Evolutionary conservation across 139 green algal species (phyloP).

Genomic region (Astrephomene gubernaculifera): DNA sequence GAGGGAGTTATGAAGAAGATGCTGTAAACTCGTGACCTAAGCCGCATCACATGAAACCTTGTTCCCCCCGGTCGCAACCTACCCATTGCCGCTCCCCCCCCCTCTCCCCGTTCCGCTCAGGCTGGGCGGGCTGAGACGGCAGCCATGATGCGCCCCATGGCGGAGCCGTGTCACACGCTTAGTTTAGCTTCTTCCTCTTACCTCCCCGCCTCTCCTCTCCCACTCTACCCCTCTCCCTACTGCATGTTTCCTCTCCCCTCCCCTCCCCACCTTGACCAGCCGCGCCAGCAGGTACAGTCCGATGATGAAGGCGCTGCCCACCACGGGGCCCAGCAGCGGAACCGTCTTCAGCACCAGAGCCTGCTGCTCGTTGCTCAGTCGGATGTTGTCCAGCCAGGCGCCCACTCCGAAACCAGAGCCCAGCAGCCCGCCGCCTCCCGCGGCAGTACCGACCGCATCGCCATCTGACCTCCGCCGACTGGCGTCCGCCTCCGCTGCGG

Average conservation of each 20-base stretch:
- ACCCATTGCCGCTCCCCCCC: neutral
- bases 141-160: too few species aligned
- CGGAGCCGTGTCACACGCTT: too few species aligned
- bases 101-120: neutral
- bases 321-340: constrained; percentile 66
- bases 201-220: neutral
- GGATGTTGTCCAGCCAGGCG: constrained; percentile 40
- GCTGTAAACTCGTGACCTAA: too few species aligned
- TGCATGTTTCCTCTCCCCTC: too few species aligned
- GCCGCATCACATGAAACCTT: too few species aligned
- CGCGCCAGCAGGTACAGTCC: constrained; percentile 67
- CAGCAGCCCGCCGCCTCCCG: neutral
- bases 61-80: too few species aligned
- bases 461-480: too few species aligned
- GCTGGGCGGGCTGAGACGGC: too few species aligned
- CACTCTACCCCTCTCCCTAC: too few species aligned
- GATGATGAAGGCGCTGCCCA: constrained; percentile 69
- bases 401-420: neutral
- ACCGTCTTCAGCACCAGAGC: constrained; percentile 61
- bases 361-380: constrained; percentile 59
- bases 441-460: neutral
- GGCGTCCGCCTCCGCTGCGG: neutral
- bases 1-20: too few species aligned
- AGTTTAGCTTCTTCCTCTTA: neutral
- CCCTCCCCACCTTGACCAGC: constrained; percentile 47